A percentile compares a stretch with the other conserved stretches of the same genome.
Conservation (phyloP, 495 filamentous ascomycete species). For the Penicillium daleae region DNA sequence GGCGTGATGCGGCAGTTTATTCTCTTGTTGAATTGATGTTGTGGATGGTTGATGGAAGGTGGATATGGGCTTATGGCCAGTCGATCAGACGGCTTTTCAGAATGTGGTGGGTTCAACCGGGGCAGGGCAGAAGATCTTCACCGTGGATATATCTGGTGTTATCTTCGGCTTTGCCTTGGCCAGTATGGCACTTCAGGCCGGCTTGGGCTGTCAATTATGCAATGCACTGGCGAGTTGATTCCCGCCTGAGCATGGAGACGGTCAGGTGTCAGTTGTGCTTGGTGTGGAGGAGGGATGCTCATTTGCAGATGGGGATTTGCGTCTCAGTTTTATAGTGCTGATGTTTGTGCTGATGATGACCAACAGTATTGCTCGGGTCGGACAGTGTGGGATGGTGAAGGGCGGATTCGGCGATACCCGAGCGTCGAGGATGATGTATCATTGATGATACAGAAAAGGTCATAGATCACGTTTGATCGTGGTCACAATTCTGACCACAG, state of each 20-base stretch:
- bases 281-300: background rate
- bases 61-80: background rate
- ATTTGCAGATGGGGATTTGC: background rate
- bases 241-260: too few species aligned
- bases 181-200: background rate
- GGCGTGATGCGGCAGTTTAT: background rate
- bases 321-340: background rate
- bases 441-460: background rate
- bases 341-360: background rate
- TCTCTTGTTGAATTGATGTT: background rate
- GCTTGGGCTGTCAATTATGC: too few species aligned
- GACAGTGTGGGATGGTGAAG: background rate
- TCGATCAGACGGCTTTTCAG: background rate
- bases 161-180: background rate
- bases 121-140: background rate
- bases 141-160: background rate
- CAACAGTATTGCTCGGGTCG: background rate
- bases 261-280: background rate
- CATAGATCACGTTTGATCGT: background rate
- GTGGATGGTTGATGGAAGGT: background rate
- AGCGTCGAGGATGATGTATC: background rate
- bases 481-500: background rate
- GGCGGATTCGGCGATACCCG: background rate
- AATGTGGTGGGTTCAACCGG: background rate
- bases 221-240: too few species aligned